Evolutionary conservation across 202 grass and related monocot species (phyloP), one percentile per base, ranked within the genome.

Genomic region (Brachypodium distachyon): DNA sequence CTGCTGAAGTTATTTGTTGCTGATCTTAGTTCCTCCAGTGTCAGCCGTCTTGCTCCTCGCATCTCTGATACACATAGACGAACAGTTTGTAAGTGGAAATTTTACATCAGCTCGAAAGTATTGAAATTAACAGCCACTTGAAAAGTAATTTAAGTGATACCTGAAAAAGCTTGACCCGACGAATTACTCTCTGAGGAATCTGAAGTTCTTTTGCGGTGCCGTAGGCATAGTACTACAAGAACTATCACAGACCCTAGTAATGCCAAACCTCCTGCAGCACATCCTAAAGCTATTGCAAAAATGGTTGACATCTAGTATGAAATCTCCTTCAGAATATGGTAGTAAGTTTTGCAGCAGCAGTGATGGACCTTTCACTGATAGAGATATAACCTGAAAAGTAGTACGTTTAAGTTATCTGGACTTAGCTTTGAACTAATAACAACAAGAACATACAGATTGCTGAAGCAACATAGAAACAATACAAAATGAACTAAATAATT

Each of bases 271-370:
- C 91, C 94, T 88, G 85, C 85, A 80, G 96, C 92, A 71, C 83
- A 89, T 90, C 83, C 92, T 57, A 99, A 62, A 85, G 83, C 85
- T 89, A 76, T 87, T 74, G 72, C 78, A 89, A 99, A 89, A 90
- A 85, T 48, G 71, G 39, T 50, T 91, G 85, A 81, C 96, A 99
- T 99, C 83, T 99, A 90, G 67, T 92, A 81, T 58, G 57, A 73
- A 78, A 76, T 84, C 50, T 76, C 70, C 56, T 84, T 84, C 66
- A 66, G 71, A 76, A 74, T 22, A 71, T 63, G 19, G 11, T 54
- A 67, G 19, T 66, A 77, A 60, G 38, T 25, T 80, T 43, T 81
- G 77, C 38, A 64, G 29, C 72, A 49, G 9, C 3, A 13, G 43
- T 53, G 79, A 48, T 69, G 61, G 54, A 70, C 16, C 41, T 61